A percentile compares a stretch with the other conserved stretches of the same genome.
phyloP scores from a whole-genome alignment of 1,284 basidiomycete genomes.

The Neonothopanus nambi region DNA sequence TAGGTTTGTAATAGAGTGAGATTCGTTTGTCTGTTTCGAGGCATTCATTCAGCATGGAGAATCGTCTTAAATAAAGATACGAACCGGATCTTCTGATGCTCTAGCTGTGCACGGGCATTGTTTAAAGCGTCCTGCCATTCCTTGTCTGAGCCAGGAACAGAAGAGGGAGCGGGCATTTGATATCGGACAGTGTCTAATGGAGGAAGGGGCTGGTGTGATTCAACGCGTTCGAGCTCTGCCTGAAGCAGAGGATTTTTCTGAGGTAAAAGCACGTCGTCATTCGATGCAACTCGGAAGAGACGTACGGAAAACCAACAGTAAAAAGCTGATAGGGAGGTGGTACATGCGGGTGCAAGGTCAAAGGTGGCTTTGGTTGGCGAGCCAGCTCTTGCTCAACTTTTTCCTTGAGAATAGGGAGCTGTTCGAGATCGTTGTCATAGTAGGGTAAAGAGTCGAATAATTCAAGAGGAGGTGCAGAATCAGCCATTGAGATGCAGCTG shows the following conservation, averaged over 20 bases:
- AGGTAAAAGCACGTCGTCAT: slow-evolving; percentile 6
- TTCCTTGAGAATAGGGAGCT: slow-evolving; percentile 66
- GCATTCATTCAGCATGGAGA: slow-evolving; percentile 4
- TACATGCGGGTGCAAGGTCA: slow-evolving; percentile 66
- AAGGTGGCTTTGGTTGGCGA: slow-evolving; percentile 58
- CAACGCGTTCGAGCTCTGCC: slow-evolving; percentile 73
- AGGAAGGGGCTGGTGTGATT: slow-evolving; percentile 68
- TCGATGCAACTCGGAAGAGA: slow-evolving; percentile 10
- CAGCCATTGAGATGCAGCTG: no score
- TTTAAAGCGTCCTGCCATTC: slow-evolving; percentile 80
- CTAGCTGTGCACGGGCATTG: slow-evolving; percentile 84
- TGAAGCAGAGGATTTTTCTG: slow-evolving; percentile 68
- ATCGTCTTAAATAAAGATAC: slow-evolving; percentile 17
- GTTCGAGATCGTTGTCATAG: slow-evolving; percentile 91
- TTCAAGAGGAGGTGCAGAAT: slow-evolving; percentile 22
- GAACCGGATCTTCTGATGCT: slow-evolving; percentile 86
- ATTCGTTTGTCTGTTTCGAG: slow-evolving; percentile 73
- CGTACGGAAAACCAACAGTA: slow-evolving; percentile 65
- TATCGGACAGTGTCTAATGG: slow-evolving; percentile 82
- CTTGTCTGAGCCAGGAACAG: slow-evolving; percentile 66
- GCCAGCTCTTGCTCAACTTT: slow-evolving; percentile 76
- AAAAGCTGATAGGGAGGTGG: slow-evolving; percentile 71
- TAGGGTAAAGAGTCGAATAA: slow-evolving; percentile 90
- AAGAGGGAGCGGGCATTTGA: slow-evolving; percentile 71
- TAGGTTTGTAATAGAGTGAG: slow-evolving; percentile 83